Percentiles rank a stretch among this genome's conserved stretches.
Conservation (phyloP, 805 yeast species). For the Schwanniomyces vanrijiae region DNA sequence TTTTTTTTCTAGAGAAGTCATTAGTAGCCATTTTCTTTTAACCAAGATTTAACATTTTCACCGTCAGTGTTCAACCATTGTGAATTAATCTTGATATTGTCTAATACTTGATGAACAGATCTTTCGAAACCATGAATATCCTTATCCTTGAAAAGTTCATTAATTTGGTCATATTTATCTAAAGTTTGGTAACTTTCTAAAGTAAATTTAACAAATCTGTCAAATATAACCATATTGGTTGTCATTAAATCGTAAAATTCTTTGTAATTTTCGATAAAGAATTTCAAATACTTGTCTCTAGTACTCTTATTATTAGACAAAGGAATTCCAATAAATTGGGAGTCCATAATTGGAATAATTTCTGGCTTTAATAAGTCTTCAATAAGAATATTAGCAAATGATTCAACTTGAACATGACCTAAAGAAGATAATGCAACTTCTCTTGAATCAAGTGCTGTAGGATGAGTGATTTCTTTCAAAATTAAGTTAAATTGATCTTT, state of each 20-base stretch:
- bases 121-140: constrained; percentile 52
- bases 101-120: constrained; percentile 56
- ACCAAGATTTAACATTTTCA: constrained; percentile 44
- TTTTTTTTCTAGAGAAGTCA: not conserved
- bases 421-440: constrained; percentile 59
- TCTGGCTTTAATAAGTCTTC: constrained; percentile 40
- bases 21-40: constrained; percentile 20
- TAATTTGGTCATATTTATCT: constrained; percentile 30
- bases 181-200: constrained; percentile 40
- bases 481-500: constrained; percentile 39
- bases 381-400: constrained; percentile 40
- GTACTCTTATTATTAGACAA: constrained; percentile 47
- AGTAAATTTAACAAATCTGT: constrained; percentile 43
- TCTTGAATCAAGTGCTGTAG: constrained; percentile 56
- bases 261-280: constrained; percentile 48
- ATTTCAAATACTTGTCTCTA: constrained; percentile 48
- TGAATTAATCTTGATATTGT: constrained; percentile 49
- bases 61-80: constrained; percentile 52
- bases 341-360: constrained; percentile 57
- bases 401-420: constrained; percentile 43
- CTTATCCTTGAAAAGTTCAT: constrained; percentile 28
- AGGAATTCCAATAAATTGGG: constrained; percentile 48
- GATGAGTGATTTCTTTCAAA: constrained; percentile 46
- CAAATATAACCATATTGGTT: constrained; percentile 51
- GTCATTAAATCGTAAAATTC: constrained; percentile 44